Conservation (phyloP, 2,329 filamentous ascomycete genomes). For the Penicillium sp. region DNA sequence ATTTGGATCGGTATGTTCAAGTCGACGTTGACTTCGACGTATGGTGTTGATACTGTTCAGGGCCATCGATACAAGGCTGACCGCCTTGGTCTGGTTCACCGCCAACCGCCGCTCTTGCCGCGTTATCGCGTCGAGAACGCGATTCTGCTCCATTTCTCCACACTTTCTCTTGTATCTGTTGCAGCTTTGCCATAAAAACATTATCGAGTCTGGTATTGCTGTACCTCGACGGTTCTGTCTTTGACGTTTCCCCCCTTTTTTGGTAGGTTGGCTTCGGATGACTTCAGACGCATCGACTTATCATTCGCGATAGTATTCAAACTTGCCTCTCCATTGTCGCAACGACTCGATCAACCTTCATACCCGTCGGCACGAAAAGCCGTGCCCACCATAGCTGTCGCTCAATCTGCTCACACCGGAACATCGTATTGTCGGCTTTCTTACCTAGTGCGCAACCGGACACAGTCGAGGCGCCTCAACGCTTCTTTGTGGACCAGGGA, state of each 20-base stretch:
- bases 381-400: neutral
- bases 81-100: neutral
- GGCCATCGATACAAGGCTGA: neutral
- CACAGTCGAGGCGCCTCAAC: neutral
- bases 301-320: neutral
- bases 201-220: neutral
- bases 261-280: neutral
- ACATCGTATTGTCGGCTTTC: neutral
- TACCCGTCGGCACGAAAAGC: neutral
- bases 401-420: neutral
- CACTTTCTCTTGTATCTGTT: slow-evolving; percentile 1
- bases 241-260: neutral
- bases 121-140: slow-evolving; percentile 9
- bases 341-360: neutral
- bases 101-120: neutral
- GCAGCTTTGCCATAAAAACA: neutral
- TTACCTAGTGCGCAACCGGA: neutral
- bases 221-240: neutral
- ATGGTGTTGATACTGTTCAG: neutral
- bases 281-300: no score
- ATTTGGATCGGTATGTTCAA: neutral
- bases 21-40: neutral
- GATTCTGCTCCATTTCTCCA: slow-evolving; percentile 8
- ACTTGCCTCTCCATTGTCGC: neutral
- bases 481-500: neutral